A percentile compares a stretch with the other conserved stretches of the same genome.
Evolutionary conservation across 371 early-diverging fungal genomes (phyloP).

Genomic region (Saksenaea vasiformis): DNA sequence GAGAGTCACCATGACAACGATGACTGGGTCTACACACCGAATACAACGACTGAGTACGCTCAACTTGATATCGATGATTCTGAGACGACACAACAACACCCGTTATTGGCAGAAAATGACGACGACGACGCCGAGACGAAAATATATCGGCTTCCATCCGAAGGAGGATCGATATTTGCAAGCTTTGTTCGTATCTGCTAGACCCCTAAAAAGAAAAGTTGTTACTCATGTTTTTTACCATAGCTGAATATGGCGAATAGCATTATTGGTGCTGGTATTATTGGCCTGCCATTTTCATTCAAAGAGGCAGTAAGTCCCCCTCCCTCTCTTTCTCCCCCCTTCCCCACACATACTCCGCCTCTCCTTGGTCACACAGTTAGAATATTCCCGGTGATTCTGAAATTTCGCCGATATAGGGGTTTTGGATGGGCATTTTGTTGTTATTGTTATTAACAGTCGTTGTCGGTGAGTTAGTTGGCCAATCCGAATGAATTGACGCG

Average conservation of each 20-base stretch:
- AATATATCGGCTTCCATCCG: conserved; percentile 39
- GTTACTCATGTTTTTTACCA: conserved; percentile 25
- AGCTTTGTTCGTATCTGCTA: conserved; percentile 35
- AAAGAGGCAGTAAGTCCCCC: conserved; percentile 54
- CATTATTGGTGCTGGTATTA: conserved; percentile 77
- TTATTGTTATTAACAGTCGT: conserved; percentile 63
- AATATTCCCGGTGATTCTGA: conserved; percentile 5
- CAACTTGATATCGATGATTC: conserved; percentile 45
- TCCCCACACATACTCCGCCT: not conserved
- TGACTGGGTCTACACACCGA: conserved; percentile 7
- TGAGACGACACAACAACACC: conserved; percentile 17
- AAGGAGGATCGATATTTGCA: conserved; percentile 48
- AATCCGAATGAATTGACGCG: conserved; percentile 1
- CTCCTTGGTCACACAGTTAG: not conserved
- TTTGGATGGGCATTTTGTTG: conserved; percentile 65
- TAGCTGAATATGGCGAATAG: conserved; percentile 79
- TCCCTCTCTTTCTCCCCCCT: not conserved
- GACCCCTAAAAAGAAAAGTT: conserved; percentile 20
- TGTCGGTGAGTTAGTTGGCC: conserved; percentile 51
- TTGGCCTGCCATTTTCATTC: conserved; percentile 66
- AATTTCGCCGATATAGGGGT: conserved; percentile 35
- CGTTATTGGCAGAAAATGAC: conserved; percentile 13
- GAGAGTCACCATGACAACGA: conserved; percentile 5
- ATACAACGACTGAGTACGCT: conserved; percentile 28
- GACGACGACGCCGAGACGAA: conserved; percentile 25